Conservation (phyloP, 306 rosid species). For the Argentina anserina region DNA sequence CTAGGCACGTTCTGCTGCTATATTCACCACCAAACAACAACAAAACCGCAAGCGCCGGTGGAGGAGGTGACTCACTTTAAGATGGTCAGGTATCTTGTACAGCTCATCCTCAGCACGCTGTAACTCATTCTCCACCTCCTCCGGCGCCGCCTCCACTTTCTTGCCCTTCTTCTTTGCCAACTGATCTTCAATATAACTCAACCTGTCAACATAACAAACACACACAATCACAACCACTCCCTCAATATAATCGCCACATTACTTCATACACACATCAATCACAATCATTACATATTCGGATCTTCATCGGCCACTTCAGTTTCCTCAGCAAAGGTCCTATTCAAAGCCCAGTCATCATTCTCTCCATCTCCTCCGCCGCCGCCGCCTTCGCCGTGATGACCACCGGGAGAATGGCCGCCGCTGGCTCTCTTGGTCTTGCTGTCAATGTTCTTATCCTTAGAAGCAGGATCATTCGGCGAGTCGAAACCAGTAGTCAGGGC, state of each 20-base stretch:
- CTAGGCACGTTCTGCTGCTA: background rate
- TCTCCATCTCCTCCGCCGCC: slow-evolving; percentile 41
- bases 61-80: slow-evolving; percentile 58
- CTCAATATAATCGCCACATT: background rate
- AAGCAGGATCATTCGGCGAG: slow-evolving; percentile 11
- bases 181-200: slow-evolving; percentile 68
- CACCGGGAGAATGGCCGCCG: background rate
- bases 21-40: background rate
- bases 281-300: slow-evolving; percentile 87
- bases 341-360: slow-evolving; percentile 86
- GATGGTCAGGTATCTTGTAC: slow-evolving; percentile 95
- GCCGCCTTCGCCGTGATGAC: slow-evolving; percentile 34
- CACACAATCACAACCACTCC: background rate
- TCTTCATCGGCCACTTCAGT: slow-evolving; percentile 87
- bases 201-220: slow-evolving; percentile 51
- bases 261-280: too few species aligned
- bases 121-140: slow-evolving; percentile 75
- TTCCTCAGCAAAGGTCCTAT: slow-evolving; percentile 91
- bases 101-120: slow-evolving; percentile 92
- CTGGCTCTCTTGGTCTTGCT: slow-evolving; percentile 12
- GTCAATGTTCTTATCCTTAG: slow-evolving; percentile 22
- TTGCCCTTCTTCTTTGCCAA: slow-evolving; percentile 93
- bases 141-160: slow-evolving; percentile 50
- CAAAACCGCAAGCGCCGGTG: background rate
- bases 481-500: slow-evolving; percentile 38